Evolutionary conservation across 306 rosid species (phyloP).

Genomic region (Sicyos baderoa): DNA sequence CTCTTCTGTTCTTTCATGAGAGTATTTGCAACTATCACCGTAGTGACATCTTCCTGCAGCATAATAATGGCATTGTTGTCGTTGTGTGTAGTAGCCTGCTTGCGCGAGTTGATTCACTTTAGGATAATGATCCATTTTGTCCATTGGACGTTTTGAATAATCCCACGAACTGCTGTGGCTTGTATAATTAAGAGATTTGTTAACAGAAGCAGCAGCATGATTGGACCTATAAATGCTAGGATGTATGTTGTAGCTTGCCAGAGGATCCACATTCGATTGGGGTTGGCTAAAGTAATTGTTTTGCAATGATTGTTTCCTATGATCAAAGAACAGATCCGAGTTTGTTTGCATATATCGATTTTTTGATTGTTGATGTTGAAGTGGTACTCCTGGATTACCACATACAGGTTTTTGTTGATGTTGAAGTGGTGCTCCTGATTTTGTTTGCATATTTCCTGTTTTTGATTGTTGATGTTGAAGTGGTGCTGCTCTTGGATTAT

Average conservation of each 20-base stretch:
- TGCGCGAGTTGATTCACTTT: conserved; percentile 2
- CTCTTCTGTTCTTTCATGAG: conserved; percentile 33
- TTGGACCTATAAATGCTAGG: conserved; percentile 11
- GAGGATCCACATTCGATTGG: neutral
- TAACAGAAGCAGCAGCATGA: neutral
- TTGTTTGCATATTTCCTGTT: neutral
- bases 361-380: too few relatives aligned
- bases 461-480: neutral
- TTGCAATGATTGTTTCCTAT: neutral
- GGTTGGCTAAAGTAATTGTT: neutral
- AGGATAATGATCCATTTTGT: conserved; percentile 2
- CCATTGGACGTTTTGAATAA: conserved; percentile 30
- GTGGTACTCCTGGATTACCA: too few relatives aligned
- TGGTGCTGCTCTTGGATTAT: neutral
- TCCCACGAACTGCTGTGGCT: conserved; percentile 14
- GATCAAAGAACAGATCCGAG: neutral
- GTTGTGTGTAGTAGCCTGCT: conserved; percentile 23
- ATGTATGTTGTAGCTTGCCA: neutral
- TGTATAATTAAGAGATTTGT: conserved; percentile 7
- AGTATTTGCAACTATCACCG: conserved; percentile 65
- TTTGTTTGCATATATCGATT: too few relatives aligned
- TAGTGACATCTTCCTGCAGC: conserved; percentile 53
- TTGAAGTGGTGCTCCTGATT: neutral
- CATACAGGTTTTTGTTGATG: too few relatives aligned
- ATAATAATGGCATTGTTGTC: conserved; percentile 46